Base-by-base conservation (phyloP, 2,329 filamentous ascomycete species). In the Nothophaeocryptopus gaeumannii region DNA sequence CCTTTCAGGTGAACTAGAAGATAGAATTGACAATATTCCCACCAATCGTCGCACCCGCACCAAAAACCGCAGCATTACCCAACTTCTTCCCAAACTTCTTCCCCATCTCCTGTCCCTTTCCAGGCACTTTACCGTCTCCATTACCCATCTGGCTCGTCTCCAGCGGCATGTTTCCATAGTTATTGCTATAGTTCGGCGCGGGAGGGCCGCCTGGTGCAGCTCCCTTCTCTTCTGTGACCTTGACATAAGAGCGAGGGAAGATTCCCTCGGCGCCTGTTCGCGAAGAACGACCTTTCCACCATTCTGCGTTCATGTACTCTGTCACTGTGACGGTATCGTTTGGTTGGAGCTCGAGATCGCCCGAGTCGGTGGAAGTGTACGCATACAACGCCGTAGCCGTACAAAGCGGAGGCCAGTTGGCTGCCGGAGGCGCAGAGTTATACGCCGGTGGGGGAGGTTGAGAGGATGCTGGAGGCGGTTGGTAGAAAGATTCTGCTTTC, bases 301-400 rank as follows among this genome's bases (percentile, higher is more conserved):
- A 97, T 72, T 97, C 91, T 55, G 85, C 83, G 72, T 97, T 97
- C 86, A 96, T 93, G 75, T 95, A 91, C 37, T 96, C 89, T 58
- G 83, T 81, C 15, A 97, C 87, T 51, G 82, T 80, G 60, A 97
- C 78, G 57, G 79, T 78, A 73, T 97, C 92, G 66, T 91, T 86
- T 54, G 86, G 84, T 66, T 89, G 82, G 52, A 97, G 82, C 2
- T 81, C 82, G 56, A 95, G 78, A 68, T 97, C 92, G 52, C 89
- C 89, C 3, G 84, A 79, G 67, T 96, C 91, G 35, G 85, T 78
- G 8, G 85, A 88, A 31, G 78, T 79, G 75, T 96, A 97, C 55
- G 81, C 80, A 75, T 96, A 97, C 41, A 96, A 78, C 5, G 91
- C 91, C 16, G 83, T 83, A 20, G 89, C 90, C 59, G 87, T 78